Base-by-base conservation (phyloP, 306 rosid genomes). In the Rosa lucieae region DNA sequence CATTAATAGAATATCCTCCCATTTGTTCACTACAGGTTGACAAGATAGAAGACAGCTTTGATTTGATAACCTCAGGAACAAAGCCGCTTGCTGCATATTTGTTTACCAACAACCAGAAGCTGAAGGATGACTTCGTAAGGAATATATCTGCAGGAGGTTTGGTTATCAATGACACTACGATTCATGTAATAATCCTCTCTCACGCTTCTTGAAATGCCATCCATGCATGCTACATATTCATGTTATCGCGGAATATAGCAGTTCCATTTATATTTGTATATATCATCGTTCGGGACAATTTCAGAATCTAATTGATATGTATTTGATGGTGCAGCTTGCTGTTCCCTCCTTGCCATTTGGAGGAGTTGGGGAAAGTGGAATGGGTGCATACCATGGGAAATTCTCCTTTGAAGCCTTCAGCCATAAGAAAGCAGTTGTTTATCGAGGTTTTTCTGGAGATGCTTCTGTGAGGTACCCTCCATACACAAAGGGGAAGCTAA, bases 21-120 rank as follows among this genome's bases (percentile, higher is more conserved):
- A 75, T 59, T 0, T 70, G 18, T 39, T 72, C 61, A 62, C 51
- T 81, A 79, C 92, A 95, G 99, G 96, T 96, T 10, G 93, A 91
- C 52, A 89, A 90, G 79, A 47, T 96, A 74, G 98, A 90, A 83
- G 97, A 91, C 77, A 84, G 99, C 80, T 90, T 91, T 51, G 89
- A 89, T 37, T 58, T 93, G 82, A 92, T 96, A 78, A 87, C 82
- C 78, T 90, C 99, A 6, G 93, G 90, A 77, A 1, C 99, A 80
- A 96, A 96, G 84, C 99, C 99, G 53, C 98, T 96, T 8, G 99
- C 99, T 35, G 99, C 99, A n/a, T 96, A 96, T 84, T 63, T 96
- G 75, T 96, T 96, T 78, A 89, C 99, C 76, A 87, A 63, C 87
- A 88, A 90, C 71, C 85, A 91, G 81, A 85, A 78, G 82, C 92